Evolutionary conservation across 2,329 filamentous ascomycete genomes (phyloP), one percentile per base, ranked within the genome.

Genomic region (Xylariales sp.): DNA sequence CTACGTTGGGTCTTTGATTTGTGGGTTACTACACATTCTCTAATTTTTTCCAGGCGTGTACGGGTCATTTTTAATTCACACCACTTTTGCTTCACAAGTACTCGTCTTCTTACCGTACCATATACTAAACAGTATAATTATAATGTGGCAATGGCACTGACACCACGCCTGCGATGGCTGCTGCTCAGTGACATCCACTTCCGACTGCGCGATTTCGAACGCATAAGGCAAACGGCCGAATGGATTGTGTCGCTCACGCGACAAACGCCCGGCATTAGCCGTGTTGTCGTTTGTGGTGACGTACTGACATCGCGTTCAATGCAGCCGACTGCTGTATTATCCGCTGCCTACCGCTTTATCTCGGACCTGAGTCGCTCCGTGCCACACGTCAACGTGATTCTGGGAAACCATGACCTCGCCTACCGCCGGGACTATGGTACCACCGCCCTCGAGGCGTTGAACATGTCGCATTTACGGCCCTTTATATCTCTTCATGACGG

Each of bases 341-440:
- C 77, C 16, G 73, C 76, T n/a, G 76, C 76, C 23, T 78, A 77
- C 63, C 73, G 73, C 52, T 79, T 79, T 64, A 71, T 79, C 43
- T 68, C 71, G 59, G 59, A 74, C 18, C 66, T 79, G 10, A 71
- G 68, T 50, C 58, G 67, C 5, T 68, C 71, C 16, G 75, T 77
- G 18, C 76, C 77, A 1, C 75, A 72, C 57, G 67, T 79, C 52
- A 69, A 79, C 52, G 71, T 79, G 52, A 67, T 79, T n/a, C 65
- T 79, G n/a, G 78, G 78, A 18, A 79, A 79, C 43, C 77, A 79
- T 69, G 77, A 79, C 65, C 71, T 79, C 16, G 76, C 77, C 28
- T 77, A 78, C 67, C 71, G 72, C 16, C 72, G 71, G 30, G 76
- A 78, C 58, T 76, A 77, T 52, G 48, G 68, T 58, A 78, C 75